phyloP scores from a whole-genome alignment of 768 basidiomycete genomes.

The Polyporus arcularius region DNA sequence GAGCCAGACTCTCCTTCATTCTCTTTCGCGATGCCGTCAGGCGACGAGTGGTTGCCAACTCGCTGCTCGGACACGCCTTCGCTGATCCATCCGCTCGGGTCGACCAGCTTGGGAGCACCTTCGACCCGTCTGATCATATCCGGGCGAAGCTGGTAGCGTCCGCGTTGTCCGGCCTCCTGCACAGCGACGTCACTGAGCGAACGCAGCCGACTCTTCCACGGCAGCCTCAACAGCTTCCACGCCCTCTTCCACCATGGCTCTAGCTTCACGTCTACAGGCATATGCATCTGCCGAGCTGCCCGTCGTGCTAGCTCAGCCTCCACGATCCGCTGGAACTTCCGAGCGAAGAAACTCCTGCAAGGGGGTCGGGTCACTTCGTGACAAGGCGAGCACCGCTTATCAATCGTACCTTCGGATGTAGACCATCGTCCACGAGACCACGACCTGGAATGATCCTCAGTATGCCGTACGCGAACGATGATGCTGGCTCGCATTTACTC shows the following conservation, averaged over 20 bases:
- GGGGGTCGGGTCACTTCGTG: background rate
- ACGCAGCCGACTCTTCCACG: slow-evolving; percentile 6
- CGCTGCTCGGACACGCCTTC: slow-evolving; percentile 39
- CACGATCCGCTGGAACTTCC: slow-evolving; percentile 64
- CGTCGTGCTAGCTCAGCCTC: slow-evolving; percentile 39
- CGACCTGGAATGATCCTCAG: slow-evolving; percentile 45
- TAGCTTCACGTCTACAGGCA: slow-evolving; percentile 24
- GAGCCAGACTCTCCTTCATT: slow-evolving; percentile 21
- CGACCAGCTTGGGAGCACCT: slow-evolving; percentile 63
- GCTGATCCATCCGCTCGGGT: slow-evolving; percentile 75
- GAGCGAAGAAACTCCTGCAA: slow-evolving; percentile 68
- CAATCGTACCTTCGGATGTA: slow-evolving; percentile 63
- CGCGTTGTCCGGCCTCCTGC: slow-evolving; percentile 10
- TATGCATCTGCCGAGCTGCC: slow-evolving; percentile 13
- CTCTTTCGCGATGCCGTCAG: slow-evolving; percentile 8
- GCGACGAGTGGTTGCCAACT: slow-evolving; percentile 21
- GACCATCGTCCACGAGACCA: slow-evolving; percentile 85
- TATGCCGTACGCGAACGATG: too few relatives aligned
- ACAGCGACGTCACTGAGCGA: slow-evolving; percentile 14
- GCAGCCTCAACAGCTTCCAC: slow-evolving; percentile 6
- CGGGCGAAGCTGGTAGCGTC: slow-evolving; percentile 42
- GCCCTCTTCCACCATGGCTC: slow-evolving; percentile 26
- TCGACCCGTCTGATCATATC: slow-evolving; percentile 82
- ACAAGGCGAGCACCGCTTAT: background rate
- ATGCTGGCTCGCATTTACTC: slow-evolving; percentile 29